Evolutionary conservation across 495 filamentous ascomycete genomes (phyloP), one percentile per base, ranked within the genome.

Genomic region (Penicillium fimorum): DNA sequence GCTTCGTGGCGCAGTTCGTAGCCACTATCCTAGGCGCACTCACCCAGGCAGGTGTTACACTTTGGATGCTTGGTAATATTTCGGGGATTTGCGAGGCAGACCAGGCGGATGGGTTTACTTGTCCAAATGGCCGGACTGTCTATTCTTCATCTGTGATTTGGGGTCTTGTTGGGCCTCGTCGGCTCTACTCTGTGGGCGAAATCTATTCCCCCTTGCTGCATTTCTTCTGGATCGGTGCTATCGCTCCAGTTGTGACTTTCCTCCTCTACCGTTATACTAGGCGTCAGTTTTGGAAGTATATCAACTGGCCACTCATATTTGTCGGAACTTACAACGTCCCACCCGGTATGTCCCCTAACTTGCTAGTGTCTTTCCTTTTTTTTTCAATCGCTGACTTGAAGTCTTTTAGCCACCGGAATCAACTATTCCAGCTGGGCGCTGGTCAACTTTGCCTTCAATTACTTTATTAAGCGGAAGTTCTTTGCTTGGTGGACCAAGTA

Each of bases 401-500:
- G 12, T 29, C 48, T 56, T 38, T 55, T 64, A 56, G 76, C 75
- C 5, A 78, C 75, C n/a, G 75, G 75, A 12, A 79, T 77, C 51
- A 79, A 78, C 56, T 78, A 79, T 50, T 75, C 73, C 44, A 76
- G 73, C 56, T 78, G 75, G 74, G 74, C 73, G 15, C 62, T 79
- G 27, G 75, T 79, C 54, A 76, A 76, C 58, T 68, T 76, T 24
- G 50, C 74, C 51, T 79, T 79, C 67, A 75, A 76, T 55, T 62
- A 71, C 57, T 56, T 73, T 54, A 70, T 76, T 47, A 71, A 70
- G 41, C 62, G 62, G 11, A 64, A 50, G 10, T 74, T 65, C 56
- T 74, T 74, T 42, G 67, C 69, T 41, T 79, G 76, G 76, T 77
- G 74, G 72, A 62, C 64, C 13, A 69, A 69, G 51, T 69, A 69